Conservation (phyloP, 345 rosid genomes). For the Salix purpurea region DNA sequence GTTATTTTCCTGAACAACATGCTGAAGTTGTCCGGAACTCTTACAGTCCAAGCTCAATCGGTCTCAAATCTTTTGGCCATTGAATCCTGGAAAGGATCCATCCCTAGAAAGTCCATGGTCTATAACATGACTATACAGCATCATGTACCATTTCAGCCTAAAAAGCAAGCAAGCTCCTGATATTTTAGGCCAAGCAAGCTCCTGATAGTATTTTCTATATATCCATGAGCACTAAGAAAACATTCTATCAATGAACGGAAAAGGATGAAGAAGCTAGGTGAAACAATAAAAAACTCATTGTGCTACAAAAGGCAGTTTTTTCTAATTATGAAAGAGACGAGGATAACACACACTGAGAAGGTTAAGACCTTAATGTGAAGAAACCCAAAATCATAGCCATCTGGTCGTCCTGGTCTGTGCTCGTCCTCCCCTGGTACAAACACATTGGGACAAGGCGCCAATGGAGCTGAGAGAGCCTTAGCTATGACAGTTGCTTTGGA, state of each 20-base stretch:
- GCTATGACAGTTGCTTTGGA: slow-evolving; percentile 79
- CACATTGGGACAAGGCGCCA: slow-evolving; percentile 50
- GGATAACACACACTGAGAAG: background rate
- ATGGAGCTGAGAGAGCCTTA: slow-evolving; percentile 74
- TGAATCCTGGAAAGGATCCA: background rate
- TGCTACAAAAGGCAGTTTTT: background rate
- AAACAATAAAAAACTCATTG: background rate
- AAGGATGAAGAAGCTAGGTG: background rate
- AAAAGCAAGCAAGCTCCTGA: background rate
- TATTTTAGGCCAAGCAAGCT: background rate
- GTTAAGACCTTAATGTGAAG: slow-evolving; percentile 79
- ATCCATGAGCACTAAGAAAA: background rate
- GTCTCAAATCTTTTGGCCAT: background rate
- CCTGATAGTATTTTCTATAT: background rate
- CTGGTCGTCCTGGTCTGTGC: slow-evolving; percentile 61
- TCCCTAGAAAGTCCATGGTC: background rate
- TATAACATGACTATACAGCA: background rate
- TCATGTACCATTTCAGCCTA: background rate
- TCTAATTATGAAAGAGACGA: background rate
- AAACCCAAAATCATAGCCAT: slow-evolving; percentile 92
- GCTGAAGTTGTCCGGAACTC: background rate
- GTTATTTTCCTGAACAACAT: background rate
- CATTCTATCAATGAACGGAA: background rate
- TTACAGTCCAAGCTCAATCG: background rate
- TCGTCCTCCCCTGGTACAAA: slow-evolving; percentile 89